Evolutionary conservation across 306 rosid species (phyloP).

Genomic region (Lithocarpus polystachyus): DNA sequence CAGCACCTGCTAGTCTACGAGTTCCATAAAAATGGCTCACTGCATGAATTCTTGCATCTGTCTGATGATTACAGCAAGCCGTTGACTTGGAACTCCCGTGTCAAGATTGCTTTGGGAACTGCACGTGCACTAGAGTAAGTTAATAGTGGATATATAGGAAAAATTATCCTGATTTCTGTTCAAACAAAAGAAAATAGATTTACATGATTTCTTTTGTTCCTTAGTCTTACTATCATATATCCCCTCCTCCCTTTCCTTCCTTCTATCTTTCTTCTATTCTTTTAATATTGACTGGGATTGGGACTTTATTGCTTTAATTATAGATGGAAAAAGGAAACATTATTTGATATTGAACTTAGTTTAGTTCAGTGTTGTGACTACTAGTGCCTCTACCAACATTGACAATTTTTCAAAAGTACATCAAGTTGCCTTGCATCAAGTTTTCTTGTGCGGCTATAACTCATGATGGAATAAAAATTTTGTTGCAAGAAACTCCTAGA

Average conservation of each 20-base stretch:
- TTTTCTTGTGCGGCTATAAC: not conserved
- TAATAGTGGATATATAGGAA: conserved; percentile 8
- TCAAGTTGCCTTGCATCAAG: not conserved
- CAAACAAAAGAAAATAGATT: not conserved
- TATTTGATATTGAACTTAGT: not conserved
- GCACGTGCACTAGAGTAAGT: conserved; percentile 98
- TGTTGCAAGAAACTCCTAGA: not conserved
- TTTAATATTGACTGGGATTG: not conserved
- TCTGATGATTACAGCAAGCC: conserved; percentile 85
- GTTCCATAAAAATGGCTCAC: conserved; percentile 83
- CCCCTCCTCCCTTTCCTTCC: no score
- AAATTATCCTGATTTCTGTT: conserved; percentile 8
- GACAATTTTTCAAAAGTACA: not conserved
- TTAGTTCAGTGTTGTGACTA: not conserved
- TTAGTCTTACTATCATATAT: not conserved
- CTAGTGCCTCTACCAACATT: not conserved
- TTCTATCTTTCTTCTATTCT: not conserved
- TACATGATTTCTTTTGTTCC: not conserved
- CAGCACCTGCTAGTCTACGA: conserved; percentile 85
- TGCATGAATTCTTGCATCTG: conserved; percentile 86
- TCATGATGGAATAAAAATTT: not conserved
- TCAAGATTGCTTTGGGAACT: conserved; percentile 93
- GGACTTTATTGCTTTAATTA: not conserved
- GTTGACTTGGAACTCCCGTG: conserved; percentile 92
- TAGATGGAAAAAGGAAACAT: not conserved